Evolutionary conservation across 2,329 filamentous ascomycete species (phyloP).

Genomic region (Lecanicillium sp.): DNA sequence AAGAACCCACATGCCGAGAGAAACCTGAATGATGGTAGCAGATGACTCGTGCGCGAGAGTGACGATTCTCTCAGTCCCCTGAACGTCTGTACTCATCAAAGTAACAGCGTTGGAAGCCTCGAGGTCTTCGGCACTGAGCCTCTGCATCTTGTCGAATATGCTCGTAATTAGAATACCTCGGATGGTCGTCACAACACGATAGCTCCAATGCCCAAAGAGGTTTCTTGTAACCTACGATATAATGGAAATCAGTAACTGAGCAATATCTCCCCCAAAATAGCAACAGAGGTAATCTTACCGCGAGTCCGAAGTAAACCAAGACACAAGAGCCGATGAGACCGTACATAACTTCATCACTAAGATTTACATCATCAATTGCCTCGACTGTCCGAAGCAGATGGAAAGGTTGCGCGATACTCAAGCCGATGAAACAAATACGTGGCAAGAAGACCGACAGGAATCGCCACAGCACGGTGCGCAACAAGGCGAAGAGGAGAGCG

Average conservation of each 20-base stretch:
- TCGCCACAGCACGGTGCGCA: neutral
- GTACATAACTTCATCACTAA: neutral
- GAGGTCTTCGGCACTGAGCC: neutral
- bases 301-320: neutral
- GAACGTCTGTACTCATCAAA: neutral
- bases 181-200: neutral
- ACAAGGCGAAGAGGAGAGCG: neutral
- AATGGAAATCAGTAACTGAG: neutral
- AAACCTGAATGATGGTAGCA: neutral
- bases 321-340: neutral
- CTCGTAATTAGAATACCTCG: neutral
- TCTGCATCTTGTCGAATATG: slow-evolving; percentile 1
- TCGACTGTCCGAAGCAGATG: neutral
- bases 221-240: neutral
- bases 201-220: neutral
- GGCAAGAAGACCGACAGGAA: neutral
- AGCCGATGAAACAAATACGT: neutral
- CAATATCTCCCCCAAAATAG: neutral
- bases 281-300: neutral
- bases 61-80: neutral
- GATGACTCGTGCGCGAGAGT: neutral
- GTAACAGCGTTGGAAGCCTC: neutral
- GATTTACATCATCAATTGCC: neutral
- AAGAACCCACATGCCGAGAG: neutral
- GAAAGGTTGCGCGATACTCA: neutral